These are phyloP conservation scores for Suillus ampliporus DNA, from an alignment of 768 basidiomycete species.

Conservation along the genomic window DNA sequence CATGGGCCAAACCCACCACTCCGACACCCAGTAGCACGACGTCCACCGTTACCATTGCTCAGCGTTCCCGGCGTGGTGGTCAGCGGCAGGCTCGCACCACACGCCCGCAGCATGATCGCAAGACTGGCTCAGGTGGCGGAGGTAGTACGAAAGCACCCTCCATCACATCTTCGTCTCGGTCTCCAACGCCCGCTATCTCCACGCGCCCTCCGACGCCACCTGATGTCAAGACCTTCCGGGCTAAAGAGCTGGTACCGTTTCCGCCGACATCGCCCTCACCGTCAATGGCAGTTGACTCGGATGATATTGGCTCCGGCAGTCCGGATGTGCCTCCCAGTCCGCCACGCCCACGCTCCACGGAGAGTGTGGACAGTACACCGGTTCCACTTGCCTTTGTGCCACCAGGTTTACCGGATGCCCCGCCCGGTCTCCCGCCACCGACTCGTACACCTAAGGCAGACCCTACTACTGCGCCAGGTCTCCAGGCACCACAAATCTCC, in stretches of 20 bases:
- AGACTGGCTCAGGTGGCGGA: conserved; percentile 35
- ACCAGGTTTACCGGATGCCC: conserved; percentile 56
- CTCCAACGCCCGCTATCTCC: conserved; percentile 55
- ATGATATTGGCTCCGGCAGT: conserved; percentile 51
- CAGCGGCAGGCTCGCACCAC: conserved; percentile 54
- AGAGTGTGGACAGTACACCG: conserved; percentile 37
- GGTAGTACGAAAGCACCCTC: conserved; percentile 50
- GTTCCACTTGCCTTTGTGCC: conserved; percentile 43
- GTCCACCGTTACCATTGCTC: conserved; percentile 29
- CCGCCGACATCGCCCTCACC: conserved; percentile 49
- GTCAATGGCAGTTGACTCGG: conserved; percentile 57
- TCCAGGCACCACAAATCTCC: conserved; percentile 51
- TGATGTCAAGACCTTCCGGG: conserved; percentile 44
- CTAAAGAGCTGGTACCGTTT: conserved; percentile 49
- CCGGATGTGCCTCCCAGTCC: conserved; percentile 52
- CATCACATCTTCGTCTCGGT: conserved; percentile 58
- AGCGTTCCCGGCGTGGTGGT: conserved; percentile 51
- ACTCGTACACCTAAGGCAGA: conserved; percentile 54
- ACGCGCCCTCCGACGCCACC: conserved; percentile 51
- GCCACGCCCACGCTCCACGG: conserved; percentile 46
- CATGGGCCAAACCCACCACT: conserved; percentile 60
- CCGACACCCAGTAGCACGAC: conserved; percentile 20
- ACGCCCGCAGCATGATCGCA: conserved; percentile 51
- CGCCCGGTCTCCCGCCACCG: conserved; percentile 62
- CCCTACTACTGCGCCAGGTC: conserved; percentile 51